Conservation (phyloP, 2,329 filamentous ascomycete genomes). For the Apiospora rasikravindrae region DNA sequence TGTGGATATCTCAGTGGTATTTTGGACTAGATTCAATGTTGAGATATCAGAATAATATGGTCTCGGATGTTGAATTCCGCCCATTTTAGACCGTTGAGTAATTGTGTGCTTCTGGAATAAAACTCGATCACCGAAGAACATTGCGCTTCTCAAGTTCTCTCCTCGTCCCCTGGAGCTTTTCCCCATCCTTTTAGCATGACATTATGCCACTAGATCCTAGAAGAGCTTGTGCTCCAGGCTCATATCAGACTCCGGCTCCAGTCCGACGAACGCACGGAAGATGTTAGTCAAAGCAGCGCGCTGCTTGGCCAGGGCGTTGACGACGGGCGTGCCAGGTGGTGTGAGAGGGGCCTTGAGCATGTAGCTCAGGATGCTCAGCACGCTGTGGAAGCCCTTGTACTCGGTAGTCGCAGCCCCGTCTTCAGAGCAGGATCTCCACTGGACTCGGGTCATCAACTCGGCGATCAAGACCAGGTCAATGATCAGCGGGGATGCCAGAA, state of each 20-base stretch:
- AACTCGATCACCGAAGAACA: neutral
- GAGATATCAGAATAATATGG: neutral
- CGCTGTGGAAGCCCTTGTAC: slow-evolving; percentile 94
- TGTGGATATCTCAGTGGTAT: neutral
- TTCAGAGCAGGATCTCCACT: slow-evolving; percentile 74
- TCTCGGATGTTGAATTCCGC: slow-evolving; percentile 2
- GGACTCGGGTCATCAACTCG: slow-evolving; percentile 98
- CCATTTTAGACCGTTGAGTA: neutral
- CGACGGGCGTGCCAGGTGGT: slow-evolving; percentile 90
- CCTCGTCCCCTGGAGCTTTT: neutral
- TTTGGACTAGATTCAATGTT: neutral
- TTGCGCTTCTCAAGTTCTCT: neutral
- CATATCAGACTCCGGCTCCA: slow-evolving; percentile 99
- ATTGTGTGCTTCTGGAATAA: neutral
- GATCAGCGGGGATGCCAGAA: slow-evolving; percentile 94
- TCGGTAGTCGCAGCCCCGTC: slow-evolving; percentile 61
- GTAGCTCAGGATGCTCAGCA: slow-evolving; percentile 96
- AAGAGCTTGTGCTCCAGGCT: slow-evolving; percentile 98
- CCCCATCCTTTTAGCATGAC: neutral
- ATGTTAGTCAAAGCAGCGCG: slow-evolving; percentile 94
- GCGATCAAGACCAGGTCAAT: slow-evolving; percentile 92
- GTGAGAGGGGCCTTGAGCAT: slow-evolving; percentile 98
- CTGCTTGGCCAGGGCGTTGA: slow-evolving; percentile 97
- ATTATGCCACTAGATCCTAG: slow-evolving; percentile 51
- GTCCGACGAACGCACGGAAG: slow-evolving; percentile 94